Evolutionary conservation across 768 basidiomycete species (phyloP).

Genomic region (Panaeolus cyanescens): DNA sequence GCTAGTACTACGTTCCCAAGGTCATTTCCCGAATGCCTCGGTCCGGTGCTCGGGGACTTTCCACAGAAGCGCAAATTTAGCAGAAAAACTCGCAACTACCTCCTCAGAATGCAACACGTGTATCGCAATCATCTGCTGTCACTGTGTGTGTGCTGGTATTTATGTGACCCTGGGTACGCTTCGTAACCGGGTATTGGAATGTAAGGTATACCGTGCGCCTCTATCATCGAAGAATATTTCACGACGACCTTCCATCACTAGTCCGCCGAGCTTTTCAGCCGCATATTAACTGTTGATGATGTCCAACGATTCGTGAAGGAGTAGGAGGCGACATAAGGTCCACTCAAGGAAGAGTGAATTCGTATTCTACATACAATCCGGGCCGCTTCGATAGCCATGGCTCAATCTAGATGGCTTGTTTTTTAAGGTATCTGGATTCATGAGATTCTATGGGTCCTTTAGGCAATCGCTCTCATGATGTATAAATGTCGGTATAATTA

Average conservation of each 20-base stretch:
- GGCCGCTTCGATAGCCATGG: no score
- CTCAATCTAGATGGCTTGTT: no score
- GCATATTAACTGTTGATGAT: no score
- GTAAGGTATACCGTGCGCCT: neutral
- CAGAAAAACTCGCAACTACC: neutral
- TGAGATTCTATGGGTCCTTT: neutral
- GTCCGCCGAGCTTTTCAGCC: no score
- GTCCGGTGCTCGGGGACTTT: neutral
- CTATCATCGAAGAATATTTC: no score
- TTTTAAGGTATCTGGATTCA: no score
- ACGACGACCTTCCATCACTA: no score
- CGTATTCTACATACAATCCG: no score
- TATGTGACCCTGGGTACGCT: neutral
- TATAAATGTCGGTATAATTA: neutral
- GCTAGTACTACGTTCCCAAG: no score
- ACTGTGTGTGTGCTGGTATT: neutral
- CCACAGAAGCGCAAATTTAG: neutral
- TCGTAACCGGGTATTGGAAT: neutral
- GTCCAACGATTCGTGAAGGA: no score
- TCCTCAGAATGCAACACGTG: neutral
- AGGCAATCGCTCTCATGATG: neutral
- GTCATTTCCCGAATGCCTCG: neutral
- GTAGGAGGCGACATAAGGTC: no score
- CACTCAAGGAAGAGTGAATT: no score
- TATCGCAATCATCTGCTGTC: neutral